Evolutionary conservation across 2,329 filamentous ascomycete species (phyloP).

Genomic region (Verticillium klebahnii): DNA sequence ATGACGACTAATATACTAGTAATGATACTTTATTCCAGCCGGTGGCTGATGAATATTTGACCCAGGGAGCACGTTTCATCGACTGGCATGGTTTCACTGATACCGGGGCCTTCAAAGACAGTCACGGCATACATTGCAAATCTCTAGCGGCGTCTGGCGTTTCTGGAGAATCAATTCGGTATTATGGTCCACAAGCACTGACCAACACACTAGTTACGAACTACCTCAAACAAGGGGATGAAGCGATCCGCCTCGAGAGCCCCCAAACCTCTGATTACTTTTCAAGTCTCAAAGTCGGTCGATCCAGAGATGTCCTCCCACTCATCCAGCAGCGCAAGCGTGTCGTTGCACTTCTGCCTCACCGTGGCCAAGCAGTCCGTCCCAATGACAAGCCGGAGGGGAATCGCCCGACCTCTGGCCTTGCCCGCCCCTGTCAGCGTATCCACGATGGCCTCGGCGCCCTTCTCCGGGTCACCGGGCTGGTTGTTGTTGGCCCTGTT

Average conservation of each 20-base stretch:
- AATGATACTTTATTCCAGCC: neutral
- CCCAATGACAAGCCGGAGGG: constrained; percentile 50
- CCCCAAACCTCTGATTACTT: no score
- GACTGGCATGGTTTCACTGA: no score
- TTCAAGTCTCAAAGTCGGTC: constrained; percentile 21
- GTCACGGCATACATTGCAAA: no score
- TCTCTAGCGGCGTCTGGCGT: no score
- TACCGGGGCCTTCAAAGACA: no score
- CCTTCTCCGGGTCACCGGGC: constrained; percentile 51
- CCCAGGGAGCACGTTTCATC: neutral
- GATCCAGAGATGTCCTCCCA: constrained; percentile 41
- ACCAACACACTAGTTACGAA: no score
- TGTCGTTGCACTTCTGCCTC: constrained; percentile 35
- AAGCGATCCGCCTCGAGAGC: no score
- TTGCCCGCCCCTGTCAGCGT: constrained; percentile 46
- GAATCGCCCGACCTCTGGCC: constrained; percentile 43
- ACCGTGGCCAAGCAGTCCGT: constrained; percentile 40
- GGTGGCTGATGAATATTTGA: neutral
- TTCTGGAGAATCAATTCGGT: no score
- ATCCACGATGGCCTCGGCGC: constrained; percentile 46
- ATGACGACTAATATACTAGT: neutral
- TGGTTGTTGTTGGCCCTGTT: constrained; percentile 39
- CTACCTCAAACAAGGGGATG: no score
- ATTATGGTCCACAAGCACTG: no score
- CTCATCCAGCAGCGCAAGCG: constrained; percentile 38